Percentiles rank a stretch among this genome's conserved stretches.
Conservation (phyloP, 2,329 filamentous ascomycete species). For the Fusarium sp. region DNA sequence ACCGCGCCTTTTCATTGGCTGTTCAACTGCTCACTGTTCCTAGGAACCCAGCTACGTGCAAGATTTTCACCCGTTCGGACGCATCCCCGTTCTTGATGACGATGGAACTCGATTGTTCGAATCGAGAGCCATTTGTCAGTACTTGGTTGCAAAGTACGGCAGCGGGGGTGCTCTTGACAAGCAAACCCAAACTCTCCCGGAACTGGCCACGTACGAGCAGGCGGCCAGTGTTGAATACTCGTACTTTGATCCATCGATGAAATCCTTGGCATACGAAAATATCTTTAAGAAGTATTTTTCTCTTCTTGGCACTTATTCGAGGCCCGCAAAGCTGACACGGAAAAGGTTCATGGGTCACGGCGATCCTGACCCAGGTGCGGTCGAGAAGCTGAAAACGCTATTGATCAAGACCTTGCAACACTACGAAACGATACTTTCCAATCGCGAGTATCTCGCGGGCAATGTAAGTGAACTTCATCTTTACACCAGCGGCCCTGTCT, state of each 20-base stretch:
- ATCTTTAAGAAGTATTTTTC: neutral
- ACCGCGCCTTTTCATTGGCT: too few species aligned
- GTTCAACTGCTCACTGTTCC: neutral
- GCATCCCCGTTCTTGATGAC: neutral
- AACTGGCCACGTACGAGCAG: neutral
- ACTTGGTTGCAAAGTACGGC: neutral
- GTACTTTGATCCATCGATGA: neutral
- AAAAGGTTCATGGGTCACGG: neutral
- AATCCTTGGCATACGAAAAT: neutral
- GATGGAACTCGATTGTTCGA: neutral
- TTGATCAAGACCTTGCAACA: neutral
- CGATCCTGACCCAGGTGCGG: neutral
- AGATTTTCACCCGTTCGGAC: neutral
- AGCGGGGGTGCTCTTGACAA: neutral
- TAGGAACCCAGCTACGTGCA: neutral
- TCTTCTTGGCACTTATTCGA: too few species aligned
- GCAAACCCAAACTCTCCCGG: neutral
- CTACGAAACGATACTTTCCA: neutral
- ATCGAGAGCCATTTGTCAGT: constrained; percentile 1
- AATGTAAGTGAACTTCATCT: neutral
- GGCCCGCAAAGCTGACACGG: neutral
- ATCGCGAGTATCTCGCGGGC: constrained; percentile 1
- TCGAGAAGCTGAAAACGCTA: neutral
- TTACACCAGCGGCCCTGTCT: neutral
- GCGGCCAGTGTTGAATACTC: neutral